phyloP scores from a whole-genome alignment of 129 eudicot genomes.

The Ambrosia artemisiifolia region DNA sequence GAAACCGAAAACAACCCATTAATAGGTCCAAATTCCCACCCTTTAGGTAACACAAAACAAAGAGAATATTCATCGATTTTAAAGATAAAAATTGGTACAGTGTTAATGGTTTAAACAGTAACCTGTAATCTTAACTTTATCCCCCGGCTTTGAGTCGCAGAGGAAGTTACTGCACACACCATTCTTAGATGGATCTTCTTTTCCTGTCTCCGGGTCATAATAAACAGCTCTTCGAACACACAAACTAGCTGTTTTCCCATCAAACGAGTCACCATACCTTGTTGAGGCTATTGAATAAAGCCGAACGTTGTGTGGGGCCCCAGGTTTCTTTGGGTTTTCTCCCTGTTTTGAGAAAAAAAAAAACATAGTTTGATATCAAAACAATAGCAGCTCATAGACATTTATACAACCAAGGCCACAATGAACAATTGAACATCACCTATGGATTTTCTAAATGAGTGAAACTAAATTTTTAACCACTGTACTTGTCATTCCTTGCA shows the following conservation, averaged over 20 bases:
- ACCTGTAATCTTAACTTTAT: slow-evolving; percentile 88
- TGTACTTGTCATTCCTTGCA: background rate
- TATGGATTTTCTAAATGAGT: background rate
- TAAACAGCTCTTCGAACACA: slow-evolving; percentile 96
- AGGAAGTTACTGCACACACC: slow-evolving; percentile 94
- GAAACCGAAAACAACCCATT: too few relatives aligned
- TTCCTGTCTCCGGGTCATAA: slow-evolving; percentile 91
- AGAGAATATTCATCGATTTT: too few relatives aligned
- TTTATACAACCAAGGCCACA: background rate
- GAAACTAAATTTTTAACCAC: background rate
- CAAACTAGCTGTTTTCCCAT: slow-evolving; percentile 92
- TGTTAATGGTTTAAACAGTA: background rate
- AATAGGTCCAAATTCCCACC: too few relatives aligned
- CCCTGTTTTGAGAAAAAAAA: slow-evolving; percentile 42
- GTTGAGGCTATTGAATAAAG: slow-evolving; percentile 98
- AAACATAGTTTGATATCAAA: background rate
- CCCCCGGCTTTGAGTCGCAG: slow-evolving; percentile 97
- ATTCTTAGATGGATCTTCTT: slow-evolving; percentile 89
- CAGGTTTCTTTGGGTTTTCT: slow-evolving; percentile 96
- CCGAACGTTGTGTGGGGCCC: slow-evolving; percentile 86
- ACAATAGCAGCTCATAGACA: slow-evolving; percentile 2
- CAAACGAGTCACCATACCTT: slow-evolving; percentile 88
- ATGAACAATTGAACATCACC: background rate
- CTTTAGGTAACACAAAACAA: too few relatives aligned
- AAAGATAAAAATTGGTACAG: too few relatives aligned